Evolutionary conservation across 1,139 yeast genomes (phyloP).

Genomic region (Saccharomycopsis phalli): DNA sequence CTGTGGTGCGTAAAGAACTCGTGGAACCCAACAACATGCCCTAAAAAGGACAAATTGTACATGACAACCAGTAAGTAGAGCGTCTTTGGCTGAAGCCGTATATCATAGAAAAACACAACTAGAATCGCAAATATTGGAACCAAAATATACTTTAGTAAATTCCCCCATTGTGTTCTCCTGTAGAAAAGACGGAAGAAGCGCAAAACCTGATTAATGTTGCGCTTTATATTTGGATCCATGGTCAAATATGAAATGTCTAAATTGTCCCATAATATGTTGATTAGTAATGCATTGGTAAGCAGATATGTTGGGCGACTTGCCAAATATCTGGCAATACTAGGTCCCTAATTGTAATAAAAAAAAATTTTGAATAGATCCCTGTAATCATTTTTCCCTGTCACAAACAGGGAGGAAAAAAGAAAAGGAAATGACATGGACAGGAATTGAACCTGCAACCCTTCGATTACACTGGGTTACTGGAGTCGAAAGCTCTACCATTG

Average conservation of each 20-base stretch:
- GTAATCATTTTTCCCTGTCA: too few relatives aligned
- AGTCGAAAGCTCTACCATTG: constrained; percentile 86
- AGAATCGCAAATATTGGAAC: constrained; percentile 3
- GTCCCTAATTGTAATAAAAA: neutral
- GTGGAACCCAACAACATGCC: constrained; percentile 53
- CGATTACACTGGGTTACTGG: constrained; percentile 49
- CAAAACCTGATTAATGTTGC: constrained; percentile 11
- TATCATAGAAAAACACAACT: constrained; percentile 1
- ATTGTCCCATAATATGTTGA: neutral
- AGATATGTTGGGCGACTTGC: too few relatives aligned
- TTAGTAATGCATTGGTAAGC: too few relatives aligned
- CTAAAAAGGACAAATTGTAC: constrained; percentile 34
- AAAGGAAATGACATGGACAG: constrained; percentile 55
- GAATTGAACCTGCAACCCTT: constrained; percentile 73
- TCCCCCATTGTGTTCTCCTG: constrained; percentile 11
- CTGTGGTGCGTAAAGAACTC: constrained; percentile 57
- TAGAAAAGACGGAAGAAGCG: constrained; percentile 6
- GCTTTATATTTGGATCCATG: constrained; percentile 5
- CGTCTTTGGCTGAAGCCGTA: constrained; percentile 8
- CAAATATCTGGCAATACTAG: neutral
- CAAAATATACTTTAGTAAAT: constrained; percentile 10
- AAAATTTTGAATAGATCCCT: too few relatives aligned
- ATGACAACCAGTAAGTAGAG: constrained; percentile 29
- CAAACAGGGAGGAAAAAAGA: too few relatives aligned
- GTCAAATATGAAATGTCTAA: neutral